Percentiles rank a stretch among this genome's conserved stretches.
phyloP scores from a whole-genome alignment of 2,329 filamentous ascomycete genomes.

The Exophiala sideris region DNA sequence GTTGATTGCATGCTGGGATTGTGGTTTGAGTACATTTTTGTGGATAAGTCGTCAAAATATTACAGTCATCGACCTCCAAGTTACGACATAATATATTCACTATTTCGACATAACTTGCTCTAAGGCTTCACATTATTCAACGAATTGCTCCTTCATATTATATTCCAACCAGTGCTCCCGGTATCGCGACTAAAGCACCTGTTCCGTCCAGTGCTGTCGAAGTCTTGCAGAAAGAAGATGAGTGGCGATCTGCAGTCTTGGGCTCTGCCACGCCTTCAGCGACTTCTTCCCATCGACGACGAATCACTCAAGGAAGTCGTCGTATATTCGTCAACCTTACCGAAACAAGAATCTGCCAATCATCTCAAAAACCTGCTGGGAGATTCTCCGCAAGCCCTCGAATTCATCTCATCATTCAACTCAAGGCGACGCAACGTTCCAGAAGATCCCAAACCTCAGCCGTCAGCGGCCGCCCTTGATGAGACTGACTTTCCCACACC shows the following conservation, averaged over 20 bases:
- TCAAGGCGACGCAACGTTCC: slow-evolving; percentile 50
- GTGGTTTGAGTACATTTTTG: neutral
- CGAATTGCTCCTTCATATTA: no score
- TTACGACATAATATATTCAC: neutral
- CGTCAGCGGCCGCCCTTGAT: neutral
- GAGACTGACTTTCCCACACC: slow-evolving; percentile 26
- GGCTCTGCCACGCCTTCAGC: slow-evolving; percentile 69
- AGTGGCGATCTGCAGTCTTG: slow-evolving; percentile 47
- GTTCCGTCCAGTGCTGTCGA: no score
- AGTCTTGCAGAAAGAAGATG: slow-evolving; percentile 26
- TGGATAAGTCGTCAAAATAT: neutral
- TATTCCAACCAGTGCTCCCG: no score
- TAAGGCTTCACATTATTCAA: no score
- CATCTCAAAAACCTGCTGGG: slow-evolving; percentile 87
- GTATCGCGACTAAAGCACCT: no score
- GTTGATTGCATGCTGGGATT: neutral
- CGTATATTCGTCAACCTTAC: slow-evolving; percentile 73
- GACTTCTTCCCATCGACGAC: slow-evolving; percentile 79
- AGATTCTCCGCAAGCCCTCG: slow-evolving; percentile 70
- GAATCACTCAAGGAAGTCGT: slow-evolving; percentile 80
- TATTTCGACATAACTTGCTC: neutral
- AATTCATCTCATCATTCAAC: slow-evolving; percentile 74
- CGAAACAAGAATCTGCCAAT: slow-evolving; percentile 72
- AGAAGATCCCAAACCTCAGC: neutral
- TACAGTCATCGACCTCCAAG: no score